phyloP scores from a whole-genome alignment of 139 green algal genomes.

The Picochlorum sp. region DNA sequence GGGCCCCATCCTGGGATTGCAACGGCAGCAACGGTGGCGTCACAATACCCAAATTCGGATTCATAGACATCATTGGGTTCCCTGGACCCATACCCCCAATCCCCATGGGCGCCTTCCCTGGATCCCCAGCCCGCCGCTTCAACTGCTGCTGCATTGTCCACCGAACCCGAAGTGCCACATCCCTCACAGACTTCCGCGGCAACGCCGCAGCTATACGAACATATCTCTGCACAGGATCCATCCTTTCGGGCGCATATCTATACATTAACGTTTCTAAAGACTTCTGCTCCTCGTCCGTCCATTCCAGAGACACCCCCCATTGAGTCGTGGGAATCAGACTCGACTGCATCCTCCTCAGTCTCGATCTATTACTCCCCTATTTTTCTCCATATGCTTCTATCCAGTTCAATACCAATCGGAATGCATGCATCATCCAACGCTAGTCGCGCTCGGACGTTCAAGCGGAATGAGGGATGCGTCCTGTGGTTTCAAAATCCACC shows the following conservation, averaged over 20 bases:
- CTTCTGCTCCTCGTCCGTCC: slow-evolving; percentile 49
- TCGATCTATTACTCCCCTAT: no score
- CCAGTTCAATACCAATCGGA: no score
- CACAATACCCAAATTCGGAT: neutral
- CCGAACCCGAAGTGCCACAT: slow-evolving; percentile 56
- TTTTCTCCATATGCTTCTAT: no score
- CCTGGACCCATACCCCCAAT: neutral
- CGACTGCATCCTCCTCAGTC: neutral
- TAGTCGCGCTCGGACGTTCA: no score
- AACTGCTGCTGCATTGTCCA: slow-evolving; percentile 44
- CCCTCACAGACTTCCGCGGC: slow-evolving; percentile 53
- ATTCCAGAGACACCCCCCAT: slow-evolving; percentile 32
- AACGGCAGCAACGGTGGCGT: slow-evolving; percentile 1
- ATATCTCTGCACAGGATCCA: slow-evolving; percentile 44
- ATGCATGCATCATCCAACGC: no score
- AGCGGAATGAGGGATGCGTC: no score
- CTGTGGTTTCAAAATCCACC: no score
- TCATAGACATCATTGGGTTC: slow-evolving; percentile 8
- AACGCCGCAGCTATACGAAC: slow-evolving; percentile 51
- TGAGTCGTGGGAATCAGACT: neutral
- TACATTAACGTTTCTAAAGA: slow-evolving; percentile 40
- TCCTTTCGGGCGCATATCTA: slow-evolving; percentile 32
- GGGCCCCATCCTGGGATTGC: neutral
- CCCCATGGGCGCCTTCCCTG: neutral
- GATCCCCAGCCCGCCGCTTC: slow-evolving; percentile 26